Percentiles rank a stretch among this genome's conserved stretches.
phyloP scores from a whole-genome alignment of 306 rosid species.

The Fagus sylvatica region DNA sequence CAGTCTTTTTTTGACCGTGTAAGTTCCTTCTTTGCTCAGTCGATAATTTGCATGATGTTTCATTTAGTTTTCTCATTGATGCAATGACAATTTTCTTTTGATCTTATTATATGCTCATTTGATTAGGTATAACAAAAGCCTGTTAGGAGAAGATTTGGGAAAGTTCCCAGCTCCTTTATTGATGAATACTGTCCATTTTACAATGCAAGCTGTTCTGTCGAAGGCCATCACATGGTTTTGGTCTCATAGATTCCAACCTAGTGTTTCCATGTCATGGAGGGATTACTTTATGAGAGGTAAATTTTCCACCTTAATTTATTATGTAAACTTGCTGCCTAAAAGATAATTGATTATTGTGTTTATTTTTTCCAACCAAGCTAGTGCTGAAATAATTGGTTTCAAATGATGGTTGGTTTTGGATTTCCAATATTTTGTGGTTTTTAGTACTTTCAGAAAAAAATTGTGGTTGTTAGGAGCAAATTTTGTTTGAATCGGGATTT shows the following conservation, averaged over 20 bases:
- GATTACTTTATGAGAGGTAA: constrained; percentile 89
- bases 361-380: constrained; percentile 2
- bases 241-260: constrained; percentile 69
- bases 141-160: constrained; percentile 90
- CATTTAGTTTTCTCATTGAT: constrained; percentile 16
- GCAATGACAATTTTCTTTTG: not conserved
- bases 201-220: constrained; percentile 89
- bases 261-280: constrained; percentile 82
- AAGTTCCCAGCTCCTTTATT: constrained; percentile 93
- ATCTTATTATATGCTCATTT: constrained; percentile 31
- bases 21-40: constrained; percentile 45
- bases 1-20: constrained; percentile 95
- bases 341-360: constrained; percentile 3
- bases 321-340: constrained; percentile 8
- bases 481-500: not conserved
- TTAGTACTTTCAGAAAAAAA: not conserved
- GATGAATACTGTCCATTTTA: constrained; percentile 87
- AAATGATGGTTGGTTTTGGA: not conserved
- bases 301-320: constrained; percentile 23
- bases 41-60: constrained; percentile 4
- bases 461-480: not conserved
- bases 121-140: constrained; percentile 88
- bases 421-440: not conserved
- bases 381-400: not conserved
- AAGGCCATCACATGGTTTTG: constrained; percentile 82